Evolutionary conservation across 306 rosid species (phyloP).

Genomic region (Myrica gale): DNA sequence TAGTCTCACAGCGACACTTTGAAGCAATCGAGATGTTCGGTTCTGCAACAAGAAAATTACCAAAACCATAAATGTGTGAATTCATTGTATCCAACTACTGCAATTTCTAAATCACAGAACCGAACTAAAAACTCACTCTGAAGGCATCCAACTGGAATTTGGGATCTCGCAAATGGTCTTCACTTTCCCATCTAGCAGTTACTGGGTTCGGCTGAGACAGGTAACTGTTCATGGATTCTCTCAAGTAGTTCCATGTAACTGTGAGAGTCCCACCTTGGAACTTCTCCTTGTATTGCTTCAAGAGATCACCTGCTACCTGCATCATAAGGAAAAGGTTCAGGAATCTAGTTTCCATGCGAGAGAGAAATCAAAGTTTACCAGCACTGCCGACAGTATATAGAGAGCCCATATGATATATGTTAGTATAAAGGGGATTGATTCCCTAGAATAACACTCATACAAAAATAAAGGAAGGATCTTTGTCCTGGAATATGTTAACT

Average conservation of each 20-base stretch:
- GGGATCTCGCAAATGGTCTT: slow-evolving; percentile 79
- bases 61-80: slow-evolving; percentile 13
- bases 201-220: slow-evolving; percentile 97
- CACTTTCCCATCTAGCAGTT: slow-evolving; percentile 89
- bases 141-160: slow-evolving; percentile 97
- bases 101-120: slow-evolving; percentile 11
- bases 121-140: slow-evolving; percentile 63
- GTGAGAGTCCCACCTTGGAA: slow-evolving; percentile 86
- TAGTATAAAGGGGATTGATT: slow-evolving; percentile 12
- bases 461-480: neutral
- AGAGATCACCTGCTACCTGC: slow-evolving; percentile 84
- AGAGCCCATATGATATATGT: slow-evolving; percentile 13
- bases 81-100: neutral
- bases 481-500: neutral
- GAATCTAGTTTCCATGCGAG: neutral
- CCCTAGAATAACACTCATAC: neutral
- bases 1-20: slow-evolving; percentile 79
- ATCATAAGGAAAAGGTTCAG: slow-evolving; percentile 29
- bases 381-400: neutral
- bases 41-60: slow-evolving; percentile 52
- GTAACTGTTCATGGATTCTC: slow-evolving; percentile 84
- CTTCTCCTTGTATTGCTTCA: slow-evolving; percentile 80
- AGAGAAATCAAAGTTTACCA: slow-evolving; percentile 8
- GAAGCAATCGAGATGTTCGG: slow-evolving; percentile 93
- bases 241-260: slow-evolving; percentile 90